Base-by-base conservation (phyloP, 768 basidiomycete species). In the Phlebiopsis flavidoalba region DNA sequence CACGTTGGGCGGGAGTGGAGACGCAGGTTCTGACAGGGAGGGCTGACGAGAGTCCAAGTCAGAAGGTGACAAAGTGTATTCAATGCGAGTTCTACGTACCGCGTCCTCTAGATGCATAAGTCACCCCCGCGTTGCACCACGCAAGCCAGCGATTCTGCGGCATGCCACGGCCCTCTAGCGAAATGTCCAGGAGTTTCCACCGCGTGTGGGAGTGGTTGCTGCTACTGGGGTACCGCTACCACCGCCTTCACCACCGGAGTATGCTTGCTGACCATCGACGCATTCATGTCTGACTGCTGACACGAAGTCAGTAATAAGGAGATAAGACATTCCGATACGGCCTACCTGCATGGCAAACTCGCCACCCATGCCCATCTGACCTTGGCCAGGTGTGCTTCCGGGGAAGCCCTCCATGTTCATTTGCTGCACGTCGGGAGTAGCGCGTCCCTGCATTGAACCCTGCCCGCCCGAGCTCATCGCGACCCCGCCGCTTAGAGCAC, bases 1-100 rank as follows among this genome's bases (percentile, higher is more conserved):
- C 19, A 94, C 92, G 60, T 87, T 87, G 14, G 92, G 91, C 0
- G 92, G 92, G 1, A 94, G 79, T 17, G 92, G 92, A 0, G 92
- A 93, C 6, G 91, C 88, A 4, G 92, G 87, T 60, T n/a, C 91
- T 82, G 37, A 85, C 85, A 45, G 88, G 85, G 7, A 79, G 77
- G 58, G 79, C 77, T 24, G 35, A 15, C 6, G 17, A 45, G 53
- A 22, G 12, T 49, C 46, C 50, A 56, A 60, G 47, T 52, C 21
- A 17, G 21, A 33, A 17, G 46, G 5, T 12, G 1, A 24, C 5
- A 14, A 33, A 10, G 21, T 57, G 48, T 40, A 46, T 61, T 35
- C 19, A 57, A 51, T 37, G 12, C 53, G 45, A 46, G 26, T 57
- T 60, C 45, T 19, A 73, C 78, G 62, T 66, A 78, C 77, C 73